Percentiles rank a stretch among this genome's conserved stretches.
phyloP scores from a whole-genome alignment of 768 basidiomycete genomes.

The Hygrophorus pudorinus region DNA sequence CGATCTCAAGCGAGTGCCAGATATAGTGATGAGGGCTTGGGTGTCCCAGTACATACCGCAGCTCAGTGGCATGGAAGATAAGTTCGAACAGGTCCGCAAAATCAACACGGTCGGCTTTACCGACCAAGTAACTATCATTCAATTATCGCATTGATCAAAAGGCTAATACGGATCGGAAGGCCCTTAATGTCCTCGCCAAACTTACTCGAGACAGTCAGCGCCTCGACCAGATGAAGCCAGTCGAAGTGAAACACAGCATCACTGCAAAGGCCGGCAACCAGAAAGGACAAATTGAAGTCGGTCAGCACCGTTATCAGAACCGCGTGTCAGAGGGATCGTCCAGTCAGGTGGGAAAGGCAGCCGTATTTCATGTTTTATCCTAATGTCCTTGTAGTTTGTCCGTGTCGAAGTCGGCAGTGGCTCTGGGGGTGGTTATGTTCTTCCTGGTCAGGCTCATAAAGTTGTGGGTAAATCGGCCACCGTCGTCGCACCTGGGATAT shows the following conservation, averaged over 20 bases:
- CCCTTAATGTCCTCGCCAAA: slow-evolving; percentile 34
- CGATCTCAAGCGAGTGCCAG: slow-evolving; percentile 12
- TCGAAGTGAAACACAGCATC: slow-evolving; percentile 32
- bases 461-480: slow-evolving; percentile 3
- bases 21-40: slow-evolving; percentile 39
- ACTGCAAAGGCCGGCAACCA: slow-evolving; percentile 14
- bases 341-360: neutral
- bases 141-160: neutral
- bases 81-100: slow-evolving; percentile 29
- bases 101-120: slow-evolving; percentile 41
- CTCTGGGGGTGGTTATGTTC: slow-evolving; percentile 1
- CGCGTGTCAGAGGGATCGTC: slow-evolving; percentile 21
- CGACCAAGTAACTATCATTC: slow-evolving; percentile 22
- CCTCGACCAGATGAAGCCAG: slow-evolving; percentile 39
- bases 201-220: slow-evolving; percentile 34
- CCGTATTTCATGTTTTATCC: neutral
- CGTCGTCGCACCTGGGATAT: slow-evolving; percentile 24
- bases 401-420: neutral
- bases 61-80: slow-evolving; percentile 30
- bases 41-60: slow-evolving; percentile 35
- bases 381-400: neutral
- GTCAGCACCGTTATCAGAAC: slow-evolving; percentile 14
- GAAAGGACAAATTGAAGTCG: neutral
- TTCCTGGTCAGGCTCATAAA: neutral
- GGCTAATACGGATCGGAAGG: slow-evolving; percentile 12